phyloP scores from a whole-genome alignment of 2,329 filamentous ascomycete genomes.

The Fonsecaea nubica region DNA sequence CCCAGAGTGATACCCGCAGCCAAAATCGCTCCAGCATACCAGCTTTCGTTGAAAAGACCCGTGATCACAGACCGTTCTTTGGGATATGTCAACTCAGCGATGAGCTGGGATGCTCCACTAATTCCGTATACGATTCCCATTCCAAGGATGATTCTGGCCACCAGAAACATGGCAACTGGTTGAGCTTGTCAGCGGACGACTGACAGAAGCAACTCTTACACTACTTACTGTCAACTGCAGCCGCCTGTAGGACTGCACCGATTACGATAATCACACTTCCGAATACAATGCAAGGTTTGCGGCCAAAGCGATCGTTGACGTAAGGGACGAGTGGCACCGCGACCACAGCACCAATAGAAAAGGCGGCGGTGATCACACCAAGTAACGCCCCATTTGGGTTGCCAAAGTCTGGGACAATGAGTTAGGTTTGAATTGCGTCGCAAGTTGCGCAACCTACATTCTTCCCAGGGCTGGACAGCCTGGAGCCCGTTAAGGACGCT shows the following conservation, averaged over 20 bases:
- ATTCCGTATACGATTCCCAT: constrained; percentile 31
- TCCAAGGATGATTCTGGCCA: constrained; percentile 31
- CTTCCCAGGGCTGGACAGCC: constrained; percentile 30
- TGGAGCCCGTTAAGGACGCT: constrained; percentile 35
- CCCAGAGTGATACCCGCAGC: constrained; percentile 58
- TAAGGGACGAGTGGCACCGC: constrained; percentile 56
- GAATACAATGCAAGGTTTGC: constrained; percentile 55
- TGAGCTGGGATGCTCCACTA: constrained; percentile 43
- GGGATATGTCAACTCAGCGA: constrained; percentile 57
- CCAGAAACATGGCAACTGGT: constrained; percentile 29
- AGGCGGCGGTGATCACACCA: constrained; percentile 30
- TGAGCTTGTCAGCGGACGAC: constrained; percentile 8
- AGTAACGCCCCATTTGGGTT: constrained; percentile 26
- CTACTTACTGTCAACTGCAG: constrained; percentile 33
- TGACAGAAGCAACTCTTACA: not conserved
- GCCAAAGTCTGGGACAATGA: constrained; percentile 57
- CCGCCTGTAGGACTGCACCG: constrained; percentile 50
- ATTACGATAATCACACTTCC: constrained; percentile 56
- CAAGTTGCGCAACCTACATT: constrained; percentile 50
- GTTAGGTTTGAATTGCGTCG: constrained; percentile 49
- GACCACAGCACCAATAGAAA: constrained; percentile 55
- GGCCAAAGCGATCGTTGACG: constrained; percentile 56
- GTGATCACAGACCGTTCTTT: constrained; percentile 57
- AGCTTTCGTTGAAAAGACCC: constrained; percentile 61
- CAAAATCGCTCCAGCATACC: constrained; percentile 60